Evolutionary conservation across 2,329 filamentous ascomycete species (phyloP), one percentile per base, ranked within the genome.

Genomic region (Aureobasidium sp.): DNA sequence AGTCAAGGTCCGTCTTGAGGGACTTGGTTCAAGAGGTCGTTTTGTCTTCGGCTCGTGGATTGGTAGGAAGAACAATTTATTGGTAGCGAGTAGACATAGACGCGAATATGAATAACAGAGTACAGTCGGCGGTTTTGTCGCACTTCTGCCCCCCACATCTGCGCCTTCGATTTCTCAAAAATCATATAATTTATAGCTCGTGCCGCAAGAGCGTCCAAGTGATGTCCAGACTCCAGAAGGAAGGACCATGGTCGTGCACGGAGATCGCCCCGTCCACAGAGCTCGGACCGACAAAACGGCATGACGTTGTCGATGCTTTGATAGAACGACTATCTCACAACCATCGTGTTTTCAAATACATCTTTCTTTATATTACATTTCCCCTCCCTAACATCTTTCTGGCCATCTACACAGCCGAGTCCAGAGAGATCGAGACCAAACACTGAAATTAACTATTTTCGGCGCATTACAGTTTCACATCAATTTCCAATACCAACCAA

Each of bases 261-360:
- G 15, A 48, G 46, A 29, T 10, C 15, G 17, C 26, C 15, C 46
- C 46, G 44, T 29, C 44, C 12, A 37, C 10, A 34, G 47, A 43
- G 51, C 51, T 55, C 41, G 36, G 51, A 13, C 51, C 51, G 10
- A 27, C 3, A 29, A 26, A 55, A 55, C 36, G 24, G 24, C 15
- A 55, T 55, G 51, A 55, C 51, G 51, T 55, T 55, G 24, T 43
- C 20, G 51, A 55, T 43, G 15, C 51, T 26, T 20, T 55, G 9
- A 27, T 39, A 9, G 0, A 52, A 27, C 34, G 34, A 37, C 34
- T 7, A 39, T 39, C 20, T n/a, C 34, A n/a, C 37, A 27, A 36
- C 34, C 20, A 34, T 51, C 47, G 34, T 8, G 12, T 15, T n/a
- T 24, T 8, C 9, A 20, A 32, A 26, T 13, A 41, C 13, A 9